phyloP scores from a whole-genome alignment of 352 stramenopile species.

The Pseudoperonospora humuli region DNA sequence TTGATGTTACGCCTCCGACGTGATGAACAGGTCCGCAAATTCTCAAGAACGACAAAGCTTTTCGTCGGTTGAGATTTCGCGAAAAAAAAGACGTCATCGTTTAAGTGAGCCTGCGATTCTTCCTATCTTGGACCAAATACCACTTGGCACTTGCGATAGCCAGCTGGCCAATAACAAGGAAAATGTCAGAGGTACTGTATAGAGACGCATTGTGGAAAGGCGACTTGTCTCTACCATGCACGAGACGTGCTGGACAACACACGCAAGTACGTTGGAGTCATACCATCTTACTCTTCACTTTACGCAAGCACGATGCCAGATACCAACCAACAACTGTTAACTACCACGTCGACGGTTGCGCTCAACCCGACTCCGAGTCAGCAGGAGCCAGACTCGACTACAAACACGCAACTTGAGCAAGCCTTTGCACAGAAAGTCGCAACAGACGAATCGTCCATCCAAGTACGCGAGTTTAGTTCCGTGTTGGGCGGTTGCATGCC shows the following conservation, averaged over 20 bases:
- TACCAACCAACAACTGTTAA: constrained; percentile 22
- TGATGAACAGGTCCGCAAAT: too few species aligned
- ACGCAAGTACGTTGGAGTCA: constrained; percentile 1
- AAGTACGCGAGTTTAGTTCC: constrained; percentile 13
- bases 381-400: constrained; percentile 14
- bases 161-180: constrained; percentile 17
- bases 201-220: constrained; percentile 4
- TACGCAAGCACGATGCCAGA: constrained; percentile 13
- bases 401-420: constrained; percentile 19
- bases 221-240: constrained; percentile 15
- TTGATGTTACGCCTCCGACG: too few species aligned
- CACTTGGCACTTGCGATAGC: constrained; percentile 18
- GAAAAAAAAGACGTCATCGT: too few species aligned
- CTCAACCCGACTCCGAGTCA: constrained; percentile 18
- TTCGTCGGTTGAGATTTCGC: too few species aligned
- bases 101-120: too few species aligned
- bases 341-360: constrained; percentile 15
- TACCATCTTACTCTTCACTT: constrained; percentile 1
- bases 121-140: constrained; percentile 1
- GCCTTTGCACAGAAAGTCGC: constrained; percentile 22
- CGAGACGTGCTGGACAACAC: neutral
- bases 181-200: constrained; percentile 1
- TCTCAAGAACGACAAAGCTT: too few species aligned
- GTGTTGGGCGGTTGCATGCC: constrained; percentile 19
- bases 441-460: neutral